phyloP scores from a whole-genome alignment of 495 filamentous ascomycete genomes.

The Neurospora sp. region DNA sequence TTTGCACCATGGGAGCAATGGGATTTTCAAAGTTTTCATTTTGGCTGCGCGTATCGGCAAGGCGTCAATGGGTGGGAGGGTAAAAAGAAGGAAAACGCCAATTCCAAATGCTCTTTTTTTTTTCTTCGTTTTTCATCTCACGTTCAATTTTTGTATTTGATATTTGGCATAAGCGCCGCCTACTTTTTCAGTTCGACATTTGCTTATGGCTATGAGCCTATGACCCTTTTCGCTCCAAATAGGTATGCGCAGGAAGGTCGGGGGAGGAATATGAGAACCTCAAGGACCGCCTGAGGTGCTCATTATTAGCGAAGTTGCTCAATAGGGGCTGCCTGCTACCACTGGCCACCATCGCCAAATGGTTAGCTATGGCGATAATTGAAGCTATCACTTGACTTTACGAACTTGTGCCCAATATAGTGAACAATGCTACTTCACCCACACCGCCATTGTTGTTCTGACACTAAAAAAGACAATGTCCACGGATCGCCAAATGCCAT shows the following conservation, averaged over 20 bases:
- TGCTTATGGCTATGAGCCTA: not conserved
- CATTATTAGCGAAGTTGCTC: not conserved
- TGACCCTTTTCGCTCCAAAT: not conserved
- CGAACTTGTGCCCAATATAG: not conserved
- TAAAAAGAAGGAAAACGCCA: constrained; percentile 13
- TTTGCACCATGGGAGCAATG: constrained; percentile 3
- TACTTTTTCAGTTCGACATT: not conserved
- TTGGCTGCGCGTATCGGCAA: constrained; percentile 11
- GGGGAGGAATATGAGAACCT: not conserved
- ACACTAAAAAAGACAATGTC: not conserved
- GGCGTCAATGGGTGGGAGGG: constrained; percentile 13
- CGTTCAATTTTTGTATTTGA: not conserved
- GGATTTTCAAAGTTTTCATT: constrained; percentile 7
- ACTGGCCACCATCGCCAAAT: not conserved
- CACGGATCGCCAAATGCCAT: not conserved
- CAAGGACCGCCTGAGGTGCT: not conserved
- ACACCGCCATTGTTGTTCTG: not conserved
- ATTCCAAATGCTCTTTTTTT: constrained; percentile 3
- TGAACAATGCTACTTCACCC: not conserved
- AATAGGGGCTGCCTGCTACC: not conserved
- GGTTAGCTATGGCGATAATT: not conserved
- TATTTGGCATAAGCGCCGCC: not conserved
- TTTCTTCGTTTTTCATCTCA: constrained; percentile 2
- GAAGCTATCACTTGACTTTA: not conserved
- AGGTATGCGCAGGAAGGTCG: not conserved